Conservation (phyloP, 1,284 basidiomycete genomes). For the Leccinum pachyderme region DNA sequence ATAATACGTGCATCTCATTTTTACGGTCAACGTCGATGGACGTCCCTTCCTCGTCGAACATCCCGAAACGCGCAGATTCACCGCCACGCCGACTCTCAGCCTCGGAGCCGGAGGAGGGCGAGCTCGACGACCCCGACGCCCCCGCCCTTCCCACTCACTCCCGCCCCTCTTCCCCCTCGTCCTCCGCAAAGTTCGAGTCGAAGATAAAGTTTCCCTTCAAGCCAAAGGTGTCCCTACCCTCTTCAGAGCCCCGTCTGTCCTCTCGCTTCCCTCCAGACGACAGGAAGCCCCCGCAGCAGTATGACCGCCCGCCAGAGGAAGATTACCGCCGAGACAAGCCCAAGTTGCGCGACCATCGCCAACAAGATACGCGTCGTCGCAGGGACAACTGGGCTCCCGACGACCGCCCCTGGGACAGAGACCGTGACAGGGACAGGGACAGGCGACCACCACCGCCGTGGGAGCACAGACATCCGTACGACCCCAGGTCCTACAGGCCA, state of each 20-base stretch:
- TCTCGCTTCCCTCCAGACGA: constrained; percentile 22
- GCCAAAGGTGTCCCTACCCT: constrained; percentile 38
- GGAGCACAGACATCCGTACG: constrained; percentile 27
- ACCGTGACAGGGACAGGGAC: constrained; percentile 28
- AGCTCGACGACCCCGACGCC: constrained; percentile 51
- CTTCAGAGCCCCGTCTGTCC: constrained; percentile 11
- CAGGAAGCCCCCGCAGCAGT: constrained; percentile 34
- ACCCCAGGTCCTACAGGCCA: constrained; percentile 21
- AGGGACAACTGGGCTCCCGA: constrained; percentile 33
- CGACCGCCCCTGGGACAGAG: constrained; percentile 23
- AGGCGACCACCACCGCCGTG: constrained; percentile 18
- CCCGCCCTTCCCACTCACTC: constrained; percentile 18
- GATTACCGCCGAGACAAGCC: constrained; percentile 38
- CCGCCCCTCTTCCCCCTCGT: constrained; percentile 17
- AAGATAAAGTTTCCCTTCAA: constrained; percentile 76
- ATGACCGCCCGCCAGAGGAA: constrained; percentile 46
- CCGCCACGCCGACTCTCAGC: constrained; percentile 55
- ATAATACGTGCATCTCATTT: constrained; percentile 3
- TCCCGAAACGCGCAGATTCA: constrained; percentile 56
- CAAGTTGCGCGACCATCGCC: constrained; percentile 27
- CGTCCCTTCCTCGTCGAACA: constrained; percentile 29
- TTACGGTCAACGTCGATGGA: constrained; percentile 12
- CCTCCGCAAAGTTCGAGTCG: constrained; percentile 34
- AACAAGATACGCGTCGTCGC: constrained; percentile 24
- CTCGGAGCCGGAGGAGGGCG: constrained; percentile 74